phyloP scores from a whole-genome alignment of 2,329 filamentous ascomycete genomes.

The Colletotrichum spaethianum region DNA sequence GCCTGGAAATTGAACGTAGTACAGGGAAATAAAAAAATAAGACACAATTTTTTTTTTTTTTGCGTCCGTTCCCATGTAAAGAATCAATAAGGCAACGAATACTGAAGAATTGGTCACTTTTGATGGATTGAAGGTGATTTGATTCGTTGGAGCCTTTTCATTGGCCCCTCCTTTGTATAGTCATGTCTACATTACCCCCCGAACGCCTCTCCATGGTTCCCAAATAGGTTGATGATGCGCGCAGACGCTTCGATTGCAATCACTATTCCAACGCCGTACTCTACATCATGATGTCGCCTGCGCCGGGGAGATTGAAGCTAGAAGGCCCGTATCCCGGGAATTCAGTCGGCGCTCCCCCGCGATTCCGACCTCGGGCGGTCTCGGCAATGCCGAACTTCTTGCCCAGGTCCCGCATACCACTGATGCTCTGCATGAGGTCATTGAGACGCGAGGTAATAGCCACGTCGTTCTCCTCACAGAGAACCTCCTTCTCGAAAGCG shows the following conservation, averaged over 20 bases:
- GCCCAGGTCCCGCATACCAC: conserved; percentile 79
- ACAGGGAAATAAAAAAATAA: background rate
- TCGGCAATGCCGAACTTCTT: conserved; percentile 79
- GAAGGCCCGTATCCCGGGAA: conserved; percentile 37
- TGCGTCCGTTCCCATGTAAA: background rate
- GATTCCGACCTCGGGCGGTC: conserved; percentile 46
- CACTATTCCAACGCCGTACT: background rate
- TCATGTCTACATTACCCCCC: conserved; percentile 36
- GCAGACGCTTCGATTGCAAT: background rate
- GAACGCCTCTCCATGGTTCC: conserved; percentile 31
- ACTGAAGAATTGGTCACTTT: too few species aligned
- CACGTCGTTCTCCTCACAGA: conserved; percentile 88
- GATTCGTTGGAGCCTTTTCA: conserved; percentile 7
- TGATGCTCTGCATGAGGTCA: conserved; percentile 79
- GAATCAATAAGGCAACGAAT: background rate
- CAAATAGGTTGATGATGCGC: background rate
- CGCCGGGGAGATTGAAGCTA: conserved; percentile 42
- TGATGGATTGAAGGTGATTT: background rate
- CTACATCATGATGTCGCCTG: conserved; percentile 47
- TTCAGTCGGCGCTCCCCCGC: conserved; percentile 10
- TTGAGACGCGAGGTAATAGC: conserved; percentile 83
- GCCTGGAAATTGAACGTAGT: background rate
- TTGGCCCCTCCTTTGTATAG: conserved; percentile 16
- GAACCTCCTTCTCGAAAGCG: conserved; percentile 78
- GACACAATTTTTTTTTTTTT: background rate